phyloP scores from a whole-genome alignment of 2,329 filamentous ascomycete genomes.

The Hirsutella rhossiliensis region DNA sequence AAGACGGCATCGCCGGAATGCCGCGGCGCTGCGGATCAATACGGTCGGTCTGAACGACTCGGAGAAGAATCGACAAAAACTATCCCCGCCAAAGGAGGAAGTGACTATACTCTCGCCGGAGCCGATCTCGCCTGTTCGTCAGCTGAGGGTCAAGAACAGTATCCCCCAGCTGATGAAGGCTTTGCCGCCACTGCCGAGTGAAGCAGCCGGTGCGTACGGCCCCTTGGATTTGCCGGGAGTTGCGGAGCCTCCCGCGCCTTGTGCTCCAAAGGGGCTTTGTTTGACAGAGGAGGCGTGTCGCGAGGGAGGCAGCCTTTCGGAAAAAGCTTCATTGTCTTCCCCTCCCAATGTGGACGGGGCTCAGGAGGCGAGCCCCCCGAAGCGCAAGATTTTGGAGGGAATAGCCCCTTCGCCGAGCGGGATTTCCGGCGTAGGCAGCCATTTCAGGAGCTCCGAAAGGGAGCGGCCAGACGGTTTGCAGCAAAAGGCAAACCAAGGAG shows the following conservation, averaged over 20 bases:
- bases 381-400: slow-evolving; percentile 17
- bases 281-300: not conserved
- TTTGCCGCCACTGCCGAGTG: slow-evolving; percentile 31
- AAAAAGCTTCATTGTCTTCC: not conserved
- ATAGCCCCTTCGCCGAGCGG: slow-evolving; percentile 7
- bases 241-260: not conserved
- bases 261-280: not conserved
- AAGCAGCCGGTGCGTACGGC: slow-evolving; percentile 5
- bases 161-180: slow-evolving; percentile 41
- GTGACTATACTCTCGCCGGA: slow-evolving; percentile 31
- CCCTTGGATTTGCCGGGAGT: not conserved
- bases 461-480: not conserved
- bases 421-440: not conserved
- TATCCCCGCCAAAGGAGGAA: slow-evolving; percentile 4
- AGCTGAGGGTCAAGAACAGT: slow-evolving; percentile 34
- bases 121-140: slow-evolving; percentile 32
- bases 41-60: slow-evolving; percentile 4
- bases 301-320: not conserved
- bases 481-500: slow-evolving; percentile 3
- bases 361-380: slow-evolving; percentile 8
- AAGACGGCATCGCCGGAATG: slow-evolving; percentile 14
- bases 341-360: not conserved
- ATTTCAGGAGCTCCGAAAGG: not conserved
- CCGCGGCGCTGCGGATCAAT: slow-evolving; percentile 11
- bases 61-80: slow-evolving; percentile 1